Percentiles rank a stretch among this genome's conserved stretches.
These are phyloP conservation scores for Scheffersomyces lignicola DNA, from an alignment of 1,139 yeast species.

Conservation along the genomic window DNA sequence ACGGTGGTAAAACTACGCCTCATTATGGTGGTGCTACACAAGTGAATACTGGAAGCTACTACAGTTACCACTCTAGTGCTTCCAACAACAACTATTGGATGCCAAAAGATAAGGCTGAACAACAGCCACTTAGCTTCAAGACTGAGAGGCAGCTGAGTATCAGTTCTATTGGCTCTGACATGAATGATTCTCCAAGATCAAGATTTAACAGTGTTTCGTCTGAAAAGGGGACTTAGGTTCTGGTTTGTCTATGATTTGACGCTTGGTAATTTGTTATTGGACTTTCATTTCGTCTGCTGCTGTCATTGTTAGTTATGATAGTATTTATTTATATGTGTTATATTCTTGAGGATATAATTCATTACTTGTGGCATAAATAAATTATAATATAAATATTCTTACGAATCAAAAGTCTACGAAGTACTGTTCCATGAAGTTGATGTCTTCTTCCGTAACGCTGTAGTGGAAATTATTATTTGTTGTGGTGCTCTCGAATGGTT, in stretches of 20 bases:
- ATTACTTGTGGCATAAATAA: background rate
- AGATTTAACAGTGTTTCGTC: constrained; percentile 11
- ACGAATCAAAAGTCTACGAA: background rate
- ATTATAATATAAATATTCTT: no score
- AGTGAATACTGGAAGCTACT: constrained; percentile 40
- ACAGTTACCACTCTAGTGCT: constrained; percentile 35
- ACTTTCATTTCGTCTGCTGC: no score
- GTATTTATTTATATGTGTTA: no score
- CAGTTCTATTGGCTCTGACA: constrained; percentile 5
- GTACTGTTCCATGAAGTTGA: constrained; percentile 2
- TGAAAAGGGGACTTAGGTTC: no score
- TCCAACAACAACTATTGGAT: constrained; percentile 46
- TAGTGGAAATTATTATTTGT: background rate
- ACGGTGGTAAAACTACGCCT: constrained; percentile 34
- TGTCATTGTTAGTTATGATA: no score
- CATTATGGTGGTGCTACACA: constrained; percentile 34
- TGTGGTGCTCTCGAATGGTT: background rate
- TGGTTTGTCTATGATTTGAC: no score
- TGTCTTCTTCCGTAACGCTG: constrained; percentile 2
- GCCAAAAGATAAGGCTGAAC: constrained; percentile 19
- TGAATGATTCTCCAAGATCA: constrained; percentile 6
- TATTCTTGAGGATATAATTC: no score
- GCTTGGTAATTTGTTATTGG: no score
- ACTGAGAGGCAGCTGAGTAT: constrained; percentile 8
- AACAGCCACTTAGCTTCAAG: constrained; percentile 2